Evolutionary conservation across 345 rosid genomes (phyloP), one percentile per base, ranked within the genome.

Genomic region (Dovyalis caffra): DNA sequence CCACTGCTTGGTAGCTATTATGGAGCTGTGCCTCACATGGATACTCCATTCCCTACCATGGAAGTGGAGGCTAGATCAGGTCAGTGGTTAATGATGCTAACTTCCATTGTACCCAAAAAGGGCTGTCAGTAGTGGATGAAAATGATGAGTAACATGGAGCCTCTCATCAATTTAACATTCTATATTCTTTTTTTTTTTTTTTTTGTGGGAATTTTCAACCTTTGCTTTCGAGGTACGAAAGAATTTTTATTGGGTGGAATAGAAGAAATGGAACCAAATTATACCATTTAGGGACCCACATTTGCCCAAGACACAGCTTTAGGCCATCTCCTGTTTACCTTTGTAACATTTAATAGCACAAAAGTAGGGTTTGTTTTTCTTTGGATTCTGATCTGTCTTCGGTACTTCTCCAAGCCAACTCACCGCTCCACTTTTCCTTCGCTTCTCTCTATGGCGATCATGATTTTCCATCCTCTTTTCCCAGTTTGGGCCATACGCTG

Each of bases 381-480:
- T 78, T 45, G 83, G 85, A 79, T 84, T 84, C 87, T 45, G 57
- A 75, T 74, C 66, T 40, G 60, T 69, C 60, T 45, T 74, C 57
- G 81, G 77, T 71, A 68, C 64, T 76, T 71, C 73, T 66, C 70
- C 60, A 53, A 73, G 78, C 26, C 84, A 73, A 23, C 51, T 11
- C 67, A 7, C 23, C 21, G 15, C 9, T 49, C 23, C 56, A 18
- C 60, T 63, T 66, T 2, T 5, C 11, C 18, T 26, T 18, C 21
- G 11, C 49, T 38, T 70, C 20, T n/a, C 4, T 5, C 26, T 5
- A 40, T 49, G 31, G 66, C 14, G 53, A 61, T 61, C 26, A 76
- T 80, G 14, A 63, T 29, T 53, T n/a, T 15, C 32, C 16, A 0
- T 70, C 4, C 6, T 15, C 47, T 51, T 69, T 9, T 57, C n/a